A percentile compares a stretch with the other conserved stretches of the same genome.
These are phyloP conservation scores for Rhamnella rubrinervis DNA, from an alignment of 331 rosid genomes.

Conservation along the genomic window DNA sequence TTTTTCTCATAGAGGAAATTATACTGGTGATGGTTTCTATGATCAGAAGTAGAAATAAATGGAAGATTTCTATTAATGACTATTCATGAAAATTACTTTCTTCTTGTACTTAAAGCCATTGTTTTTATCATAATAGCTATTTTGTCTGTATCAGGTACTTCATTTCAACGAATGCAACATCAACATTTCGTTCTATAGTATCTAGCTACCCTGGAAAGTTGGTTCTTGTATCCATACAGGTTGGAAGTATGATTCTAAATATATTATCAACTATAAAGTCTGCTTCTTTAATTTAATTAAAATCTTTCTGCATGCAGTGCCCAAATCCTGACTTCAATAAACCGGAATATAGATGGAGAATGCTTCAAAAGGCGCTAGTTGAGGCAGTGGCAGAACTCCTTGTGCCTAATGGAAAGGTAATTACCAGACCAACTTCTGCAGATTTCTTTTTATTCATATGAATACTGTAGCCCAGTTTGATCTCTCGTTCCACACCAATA, in stretches of 20 bases:
- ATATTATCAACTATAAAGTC: neutral
- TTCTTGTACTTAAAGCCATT: neutral
- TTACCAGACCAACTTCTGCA: neutral
- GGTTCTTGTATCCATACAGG: constrained; percentile 85
- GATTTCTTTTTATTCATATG: neutral
- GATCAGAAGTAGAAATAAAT: neutral
- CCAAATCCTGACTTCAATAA: constrained; percentile 91
- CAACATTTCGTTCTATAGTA: constrained; percentile 71
- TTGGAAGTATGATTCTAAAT: constrained; percentile 27
- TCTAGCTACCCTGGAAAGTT: constrained; percentile 75
- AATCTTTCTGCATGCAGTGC: constrained; percentile 45
- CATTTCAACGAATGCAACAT: constrained; percentile 79
- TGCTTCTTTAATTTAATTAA: neutral
- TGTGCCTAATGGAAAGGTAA: constrained; percentile 67
- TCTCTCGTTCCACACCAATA: neutral
- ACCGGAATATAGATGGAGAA: constrained; percentile 89
- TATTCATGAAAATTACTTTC: neutral
- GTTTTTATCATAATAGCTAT: constrained; percentile 18
- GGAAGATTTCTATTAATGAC: neutral
- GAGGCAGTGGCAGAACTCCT: constrained; percentile 79
- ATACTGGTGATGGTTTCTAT: neutral
- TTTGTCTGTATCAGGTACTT: constrained; percentile 51
- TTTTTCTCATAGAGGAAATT: neutral
- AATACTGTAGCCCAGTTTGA: neutral
- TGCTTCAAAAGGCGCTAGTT: constrained; percentile 73